phyloP scores from a whole-genome alignment of 1,284 basidiomycete species.

The Inonotus hispidus region DNA sequence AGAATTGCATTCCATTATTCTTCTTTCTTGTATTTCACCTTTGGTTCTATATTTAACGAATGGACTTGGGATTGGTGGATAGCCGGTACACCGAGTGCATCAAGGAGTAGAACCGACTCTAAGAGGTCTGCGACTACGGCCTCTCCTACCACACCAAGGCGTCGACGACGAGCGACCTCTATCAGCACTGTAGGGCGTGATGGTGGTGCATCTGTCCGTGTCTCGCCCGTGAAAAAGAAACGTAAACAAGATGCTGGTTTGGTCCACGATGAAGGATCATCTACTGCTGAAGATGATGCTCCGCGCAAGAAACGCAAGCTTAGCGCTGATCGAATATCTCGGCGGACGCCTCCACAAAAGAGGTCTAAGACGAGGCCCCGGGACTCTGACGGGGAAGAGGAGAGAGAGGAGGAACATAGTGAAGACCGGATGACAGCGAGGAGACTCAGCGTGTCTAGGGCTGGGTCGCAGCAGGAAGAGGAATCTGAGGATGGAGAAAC shows the following conservation, averaged over 20 bases:
- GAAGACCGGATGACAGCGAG: background rate
- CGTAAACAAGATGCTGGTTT: background rate
- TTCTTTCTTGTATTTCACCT: background rate
- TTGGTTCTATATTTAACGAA: background rate
- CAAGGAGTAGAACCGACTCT: background rate
- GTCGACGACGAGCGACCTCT: background rate
- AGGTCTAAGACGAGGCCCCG: background rate
- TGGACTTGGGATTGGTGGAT: background rate
- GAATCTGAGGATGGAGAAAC: constrained; percentile 1
- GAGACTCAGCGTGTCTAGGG: background rate
- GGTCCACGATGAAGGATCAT: background rate
- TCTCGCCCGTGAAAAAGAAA: background rate
- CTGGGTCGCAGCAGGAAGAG: background rate
- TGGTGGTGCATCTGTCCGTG: background rate
- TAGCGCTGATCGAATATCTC: background rate
- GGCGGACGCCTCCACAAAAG: background rate
- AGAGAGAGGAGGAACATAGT: background rate
- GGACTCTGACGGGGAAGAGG: background rate
- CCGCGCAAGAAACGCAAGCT: background rate
- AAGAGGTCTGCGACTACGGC: background rate
- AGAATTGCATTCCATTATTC: too few relatives aligned
- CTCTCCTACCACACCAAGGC: background rate
- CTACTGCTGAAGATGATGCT: background rate
- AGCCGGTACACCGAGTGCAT: background rate
- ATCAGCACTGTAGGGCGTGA: background rate